Evolutionary conservation across 1,284 basidiomycete genomes (phyloP), one percentile per base, ranked within the genome.

Genomic region (Sanghuangporus baumii): DNA sequence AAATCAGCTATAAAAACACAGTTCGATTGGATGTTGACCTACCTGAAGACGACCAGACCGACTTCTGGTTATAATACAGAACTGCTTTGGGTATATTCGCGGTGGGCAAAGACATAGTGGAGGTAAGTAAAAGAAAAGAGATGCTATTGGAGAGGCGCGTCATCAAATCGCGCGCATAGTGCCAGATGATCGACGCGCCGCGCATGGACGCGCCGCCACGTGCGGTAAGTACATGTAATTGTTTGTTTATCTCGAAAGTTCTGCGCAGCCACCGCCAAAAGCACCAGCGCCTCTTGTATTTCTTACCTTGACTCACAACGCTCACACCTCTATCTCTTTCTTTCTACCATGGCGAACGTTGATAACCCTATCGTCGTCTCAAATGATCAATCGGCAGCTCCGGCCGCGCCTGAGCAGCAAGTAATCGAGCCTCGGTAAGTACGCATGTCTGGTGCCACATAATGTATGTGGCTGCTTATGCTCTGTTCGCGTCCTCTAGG

Each of bases 41-140:
- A 87, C 87, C 82, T 59, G 81, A 82, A 61, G 82, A 79, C 52
- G 81, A 84, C 86, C 86, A 89, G 57, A 84, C 74, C 5, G 85
- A 86, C 2, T 69, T 62, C 6, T 79, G 78, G 64, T 75, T 79
- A 70, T 85, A 83, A 69, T 87, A 87, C 2, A 87, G 73, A 48
- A 82, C 79, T 41, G 85, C 85, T 72, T 86, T 87, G 52, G 85
- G 81, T 50, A 83, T 69, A 58, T 54, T 43, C 40, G 66, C 54
- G 55, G 57, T 57, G 16, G 43, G 4, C 9, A 6, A 6, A 26
- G 50, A 51, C 58, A 64, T 66, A 55, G 58, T 63, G 40, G 61
- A 61, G 58, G 57, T 65, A 18, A 50, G 3, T 51, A 55, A 7
- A 55, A 41, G 75, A 18, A 69, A 69, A 72, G 48, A 38, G 48